Evolutionary conservation across 2,329 filamentous ascomycete species (phyloP), one percentile per base, ranked within the genome.

Genomic region (Verticillium longisporum): DNA sequence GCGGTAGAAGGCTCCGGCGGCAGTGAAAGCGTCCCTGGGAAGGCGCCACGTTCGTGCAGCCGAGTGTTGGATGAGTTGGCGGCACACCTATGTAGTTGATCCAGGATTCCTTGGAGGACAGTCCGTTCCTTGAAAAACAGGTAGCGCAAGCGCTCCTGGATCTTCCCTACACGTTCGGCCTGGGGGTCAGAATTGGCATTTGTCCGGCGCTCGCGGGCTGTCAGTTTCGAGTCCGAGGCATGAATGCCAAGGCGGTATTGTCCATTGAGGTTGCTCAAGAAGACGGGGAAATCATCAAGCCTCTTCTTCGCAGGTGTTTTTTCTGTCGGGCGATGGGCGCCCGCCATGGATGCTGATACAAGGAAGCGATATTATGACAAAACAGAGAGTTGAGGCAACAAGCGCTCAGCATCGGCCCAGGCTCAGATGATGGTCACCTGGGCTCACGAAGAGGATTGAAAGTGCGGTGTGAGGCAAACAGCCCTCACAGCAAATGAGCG

Each of bases 81-180:
- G n/a, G 62, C 61, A 41, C 59, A 53, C 14, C 50, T 15, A 13
- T 58, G 53, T 18, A 64, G 61, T 50, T 32, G 55, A 9, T 31
- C 7, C 3, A 64, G 33, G 11, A 63, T 59, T 2, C 13, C 61
- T 6, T 61, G 54, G 6, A 64, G 34, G 5, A 59, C 11, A 13
- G 11, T 15, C 5, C 34, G 32, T 9, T 57, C 9, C 4, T 58
- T 38, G 1, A 9, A 63, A 45, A 50, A 61, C 32, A 63, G 57
- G n/a, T 14, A 58, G 21, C 55, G 57, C 10, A 63, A 36, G 6
- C 26, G n/a, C 15, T 18, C 9, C 4, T 31, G 21, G 1, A 61
- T 41, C 10, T 61, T 62, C n/a, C 62, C 58, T 21, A 50, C 59
- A 9, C 57, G 34, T 1, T 61, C 56, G 1, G 53, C 59, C n/a